A percentile compares a stretch with the other conserved stretches of the same genome.
Evolutionary conservation across 2,329 filamentous ascomycete genomes (phyloP).

Genomic region (Cladosporium sp.): DNA sequence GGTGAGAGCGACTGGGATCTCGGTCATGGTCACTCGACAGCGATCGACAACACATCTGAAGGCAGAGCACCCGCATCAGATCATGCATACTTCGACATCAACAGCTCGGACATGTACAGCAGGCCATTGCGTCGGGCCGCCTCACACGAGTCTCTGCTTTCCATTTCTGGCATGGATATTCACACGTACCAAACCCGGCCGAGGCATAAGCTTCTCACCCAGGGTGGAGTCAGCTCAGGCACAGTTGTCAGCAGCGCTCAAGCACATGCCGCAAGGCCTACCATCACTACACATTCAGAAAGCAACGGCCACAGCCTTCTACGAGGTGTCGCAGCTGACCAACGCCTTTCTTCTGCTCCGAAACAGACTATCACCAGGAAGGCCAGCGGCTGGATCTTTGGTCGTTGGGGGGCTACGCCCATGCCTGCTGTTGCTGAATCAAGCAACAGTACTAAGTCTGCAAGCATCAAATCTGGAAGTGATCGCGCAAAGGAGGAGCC

Average conservation of each 20-base stretch:
- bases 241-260: conserved; percentile 44
- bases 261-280: conserved; percentile 38
- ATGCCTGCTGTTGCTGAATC: conserved; percentile 34
- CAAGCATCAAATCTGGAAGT: conserved; percentile 20
- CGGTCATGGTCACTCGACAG: not conserved
- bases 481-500: conserved; percentile 29
- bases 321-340: conserved; percentile 38
- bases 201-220: conserved; percentile 67
- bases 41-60: conserved; percentile 19
- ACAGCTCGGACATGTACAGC: conserved; percentile 20
- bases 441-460: conserved; percentile 16
- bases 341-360: conserved; percentile 40
- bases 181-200: conserved; percentile 72
- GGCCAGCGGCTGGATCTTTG: conserved; percentile 67
- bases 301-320: conserved; percentile 35
- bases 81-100: conserved; percentile 23
- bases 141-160: conserved; percentile 89
- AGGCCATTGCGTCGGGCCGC: conserved; percentile 57
- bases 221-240: conserved; percentile 53
- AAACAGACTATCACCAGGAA: conserved; percentile 50
- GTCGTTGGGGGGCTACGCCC: conserved; percentile 62
- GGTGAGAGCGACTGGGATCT: conserved; percentile 27
- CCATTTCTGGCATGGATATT: conserved; percentile 84
- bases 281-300: conserved; percentile 25
- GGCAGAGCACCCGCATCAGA: conserved; percentile 30